Percentiles rank a stretch among this genome's conserved stretches.
phyloP scores from a whole-genome alignment of 1,139 yeast genomes.

The Saccharomyces hybrid region DNA sequence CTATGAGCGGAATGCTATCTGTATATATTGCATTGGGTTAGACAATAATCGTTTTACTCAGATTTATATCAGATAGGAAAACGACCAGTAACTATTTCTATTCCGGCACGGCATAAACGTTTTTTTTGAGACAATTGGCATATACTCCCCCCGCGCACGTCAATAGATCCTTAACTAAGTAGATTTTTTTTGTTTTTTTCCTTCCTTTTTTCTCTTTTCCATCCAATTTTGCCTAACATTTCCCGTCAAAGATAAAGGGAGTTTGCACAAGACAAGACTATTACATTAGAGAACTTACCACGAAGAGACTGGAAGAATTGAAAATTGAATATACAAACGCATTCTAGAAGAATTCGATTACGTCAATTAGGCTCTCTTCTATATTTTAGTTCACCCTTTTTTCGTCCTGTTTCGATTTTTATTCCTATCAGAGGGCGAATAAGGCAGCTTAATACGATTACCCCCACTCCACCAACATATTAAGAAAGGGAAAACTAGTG shows the following conservation, averaged over 20 bases:
- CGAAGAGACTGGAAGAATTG: background rate
- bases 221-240: background rate
- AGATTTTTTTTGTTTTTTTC: background rate
- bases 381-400: too few species aligned
- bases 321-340: background rate
- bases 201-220: background rate
- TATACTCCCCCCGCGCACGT: background rate
- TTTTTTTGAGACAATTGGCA: background rate
- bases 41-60: background rate
- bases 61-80: background rate
- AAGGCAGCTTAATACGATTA: background rate
- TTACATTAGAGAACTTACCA: background rate
- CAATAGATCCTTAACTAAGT: background rate
- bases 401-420: background rate
- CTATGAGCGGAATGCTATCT: background rate
- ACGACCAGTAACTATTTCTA: background rate
- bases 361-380: too few species aligned
- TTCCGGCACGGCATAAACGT: background rate
- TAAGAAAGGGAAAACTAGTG: background rate
- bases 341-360: background rate
- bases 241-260: background rate
- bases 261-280: background rate
- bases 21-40: background rate
- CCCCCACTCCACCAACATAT: conserved; percentile 4
- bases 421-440: too few species aligned